Conservation (phyloP, 768 basidiomycete genomes). For the Boletus sp. region DNA sequence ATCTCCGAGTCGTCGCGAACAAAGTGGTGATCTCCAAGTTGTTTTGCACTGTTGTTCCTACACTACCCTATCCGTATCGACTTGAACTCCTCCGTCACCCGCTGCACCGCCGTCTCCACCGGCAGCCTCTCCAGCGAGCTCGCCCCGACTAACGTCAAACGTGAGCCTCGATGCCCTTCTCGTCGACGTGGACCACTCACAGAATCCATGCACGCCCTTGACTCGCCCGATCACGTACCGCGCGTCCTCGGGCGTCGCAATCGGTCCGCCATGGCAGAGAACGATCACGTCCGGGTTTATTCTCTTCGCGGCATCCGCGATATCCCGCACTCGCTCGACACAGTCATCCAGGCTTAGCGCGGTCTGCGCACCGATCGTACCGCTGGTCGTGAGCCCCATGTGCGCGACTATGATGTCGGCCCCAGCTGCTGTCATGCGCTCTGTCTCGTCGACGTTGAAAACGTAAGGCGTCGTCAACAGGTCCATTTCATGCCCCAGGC, state of each 20-base stretch:
- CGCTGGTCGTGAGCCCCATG: slow-evolving; percentile 31
- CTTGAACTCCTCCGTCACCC: slow-evolving; percentile 22
- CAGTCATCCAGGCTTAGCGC: slow-evolving; percentile 23
- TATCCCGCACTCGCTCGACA: slow-evolving; percentile 18
- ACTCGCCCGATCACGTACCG: slow-evolving; percentile 18
- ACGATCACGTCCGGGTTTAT: slow-evolving; percentile 21
- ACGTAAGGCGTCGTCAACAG: slow-evolving; percentile 29
- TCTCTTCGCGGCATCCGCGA: slow-evolving; percentile 15
- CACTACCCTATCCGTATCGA: slow-evolving; percentile 19
- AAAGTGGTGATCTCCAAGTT: slow-evolving; percentile 17
- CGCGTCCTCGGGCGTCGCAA: slow-evolving; percentile 25
- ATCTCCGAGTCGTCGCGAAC: slow-evolving; percentile 4
- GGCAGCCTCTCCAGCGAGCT: slow-evolving; percentile 26
- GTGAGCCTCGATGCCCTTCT: not conserved
- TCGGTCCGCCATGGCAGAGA: slow-evolving; percentile 26
- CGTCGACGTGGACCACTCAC: slow-evolving; percentile 5
- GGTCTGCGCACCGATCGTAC: slow-evolving; percentile 27
- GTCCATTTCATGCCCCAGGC: slow-evolving; percentile 21
- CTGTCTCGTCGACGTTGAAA: slow-evolving; percentile 27
- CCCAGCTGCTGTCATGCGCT: slow-evolving; percentile 24
- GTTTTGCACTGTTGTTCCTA: slow-evolving; percentile 33
- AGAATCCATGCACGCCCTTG: slow-evolving; percentile 25
- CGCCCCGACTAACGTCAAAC: slow-evolving; percentile 18
- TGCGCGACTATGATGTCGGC: slow-evolving; percentile 28
- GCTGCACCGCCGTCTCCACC: slow-evolving; percentile 25